These are phyloP conservation scores for Euphrasia arctica DNA, from an alignment of 305 asterid species.

Conservation along the genomic window DNA sequence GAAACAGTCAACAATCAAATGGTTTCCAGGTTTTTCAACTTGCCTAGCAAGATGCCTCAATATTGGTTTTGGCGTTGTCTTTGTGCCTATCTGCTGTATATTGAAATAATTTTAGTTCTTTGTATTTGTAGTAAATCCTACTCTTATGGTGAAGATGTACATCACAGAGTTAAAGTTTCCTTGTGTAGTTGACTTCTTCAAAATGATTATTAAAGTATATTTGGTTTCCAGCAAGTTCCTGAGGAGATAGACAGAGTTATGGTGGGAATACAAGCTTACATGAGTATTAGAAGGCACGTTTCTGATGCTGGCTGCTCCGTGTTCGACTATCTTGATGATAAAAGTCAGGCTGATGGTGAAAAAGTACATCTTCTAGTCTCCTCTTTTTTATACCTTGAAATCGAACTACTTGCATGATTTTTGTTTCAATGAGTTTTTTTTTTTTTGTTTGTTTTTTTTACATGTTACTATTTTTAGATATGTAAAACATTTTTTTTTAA, in stretches of 20 bases:
- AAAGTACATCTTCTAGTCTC: constrained; percentile 48
- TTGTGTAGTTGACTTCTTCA: constrained; percentile 22
- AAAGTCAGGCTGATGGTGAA: constrained; percentile 46
- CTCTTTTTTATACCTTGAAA: constrained; percentile 8
- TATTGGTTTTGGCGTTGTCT: constrained; percentile 3
- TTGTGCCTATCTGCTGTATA: constrained; percentile 2
- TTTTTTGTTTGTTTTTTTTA: too few relatives aligned
- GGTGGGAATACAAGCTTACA: constrained; percentile 93
- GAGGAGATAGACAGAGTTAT: constrained; percentile 98
- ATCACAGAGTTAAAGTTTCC: constrained; percentile 3
- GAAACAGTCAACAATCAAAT: background rate
- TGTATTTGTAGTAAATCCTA: constrained; percentile 17
- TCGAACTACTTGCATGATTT: background rate
- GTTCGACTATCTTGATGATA: constrained; percentile 61
- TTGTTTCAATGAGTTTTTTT: background rate
- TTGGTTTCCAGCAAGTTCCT: constrained; percentile 83
- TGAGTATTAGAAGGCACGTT: constrained; percentile 88
- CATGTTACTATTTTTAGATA: background rate
- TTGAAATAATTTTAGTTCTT: constrained; percentile 10
- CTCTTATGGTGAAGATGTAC: constrained; percentile 13
- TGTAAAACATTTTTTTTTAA: background rate
- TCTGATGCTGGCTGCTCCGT: constrained; percentile 74
- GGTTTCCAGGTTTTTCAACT: constrained; percentile 1
- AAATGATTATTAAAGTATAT: constrained; percentile 28
- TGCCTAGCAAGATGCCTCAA: too few relatives aligned